Evolutionary conservation across 768 basidiomycete species (phyloP).

Genomic region (Pleurotus eryngii): DNA sequence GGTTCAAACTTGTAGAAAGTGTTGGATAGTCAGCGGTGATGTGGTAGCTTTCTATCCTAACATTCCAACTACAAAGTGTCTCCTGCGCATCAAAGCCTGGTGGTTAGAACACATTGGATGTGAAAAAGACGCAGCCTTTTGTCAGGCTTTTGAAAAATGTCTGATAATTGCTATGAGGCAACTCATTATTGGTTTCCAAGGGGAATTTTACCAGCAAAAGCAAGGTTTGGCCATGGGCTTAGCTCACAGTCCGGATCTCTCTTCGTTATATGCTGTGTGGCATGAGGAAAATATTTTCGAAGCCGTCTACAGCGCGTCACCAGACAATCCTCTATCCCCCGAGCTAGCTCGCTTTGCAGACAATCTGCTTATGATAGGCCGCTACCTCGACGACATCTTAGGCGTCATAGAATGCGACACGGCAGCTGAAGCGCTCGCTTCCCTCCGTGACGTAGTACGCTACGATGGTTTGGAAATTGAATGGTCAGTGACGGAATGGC

Average conservation of each 20-base stretch:
- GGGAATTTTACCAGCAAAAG: constrained; percentile 21
- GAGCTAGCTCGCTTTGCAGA: background rate
- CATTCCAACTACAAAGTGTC: constrained; percentile 15
- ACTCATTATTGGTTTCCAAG: constrained; percentile 18
- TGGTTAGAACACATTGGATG: constrained; percentile 4
- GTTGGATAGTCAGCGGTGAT: constrained; percentile 27
- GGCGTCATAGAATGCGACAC: background rate
- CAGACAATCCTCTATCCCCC: background rate
- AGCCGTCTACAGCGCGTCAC: too few species aligned
- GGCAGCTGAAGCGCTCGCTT: background rate
- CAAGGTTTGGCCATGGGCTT: constrained; percentile 30
- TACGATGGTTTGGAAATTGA: background rate
- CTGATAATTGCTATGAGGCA: constrained; percentile 15
- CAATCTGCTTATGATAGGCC: background rate
- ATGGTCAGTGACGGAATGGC: background rate
- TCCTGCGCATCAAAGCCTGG: constrained; percentile 14
- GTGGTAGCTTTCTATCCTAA: constrained; percentile 32
- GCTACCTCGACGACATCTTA: background rate
- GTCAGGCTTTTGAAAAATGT: background rate
- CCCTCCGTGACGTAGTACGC: background rate
- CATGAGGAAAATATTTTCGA: background rate
- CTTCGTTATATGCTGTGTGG: background rate
- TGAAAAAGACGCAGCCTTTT: background rate
- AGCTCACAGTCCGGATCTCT: constrained; percentile 18
- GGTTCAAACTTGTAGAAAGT: background rate